Conservation (phyloP, 805 yeast genomes). For the Metschnikowia lochheadii region DNA sequence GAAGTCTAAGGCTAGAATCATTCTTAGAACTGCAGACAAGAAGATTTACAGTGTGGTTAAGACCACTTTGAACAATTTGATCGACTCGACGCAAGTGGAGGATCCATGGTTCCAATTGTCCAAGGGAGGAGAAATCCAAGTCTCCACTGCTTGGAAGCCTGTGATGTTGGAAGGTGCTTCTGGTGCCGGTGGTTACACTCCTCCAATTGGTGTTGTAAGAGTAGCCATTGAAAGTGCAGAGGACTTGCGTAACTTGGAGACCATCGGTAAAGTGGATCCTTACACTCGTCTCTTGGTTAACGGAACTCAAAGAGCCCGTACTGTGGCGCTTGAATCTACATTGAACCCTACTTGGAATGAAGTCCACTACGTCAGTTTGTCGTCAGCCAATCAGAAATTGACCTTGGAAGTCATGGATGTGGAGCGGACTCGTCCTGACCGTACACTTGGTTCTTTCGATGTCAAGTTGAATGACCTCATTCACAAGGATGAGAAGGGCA, state of each 20-base stretch:
- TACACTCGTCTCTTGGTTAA: conserved; percentile 77
- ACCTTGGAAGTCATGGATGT: conserved; percentile 92
- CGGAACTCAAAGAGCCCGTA: conserved; percentile 73
- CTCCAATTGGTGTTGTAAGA: conserved; percentile 90
- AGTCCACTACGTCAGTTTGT: conserved; percentile 72
- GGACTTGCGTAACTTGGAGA: conserved; percentile 78
- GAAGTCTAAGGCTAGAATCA: conserved; percentile 61
- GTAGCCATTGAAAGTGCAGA: conserved; percentile 66
- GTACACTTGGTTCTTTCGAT: conserved; percentile 81
- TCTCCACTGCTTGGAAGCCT: conserved; percentile 81
- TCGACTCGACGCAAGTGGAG: conserved; percentile 75
- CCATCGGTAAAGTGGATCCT: conserved; percentile 89
- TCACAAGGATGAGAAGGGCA: conserved; percentile 60
- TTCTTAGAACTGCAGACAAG: conserved; percentile 57
- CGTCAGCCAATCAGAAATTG: conserved; percentile 77
- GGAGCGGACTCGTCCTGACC: conserved; percentile 71
- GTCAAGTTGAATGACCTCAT: conserved; percentile 65
- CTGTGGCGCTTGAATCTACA: conserved; percentile 61
- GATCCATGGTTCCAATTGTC: conserved; percentile 72
- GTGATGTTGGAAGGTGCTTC: conserved; percentile 64
- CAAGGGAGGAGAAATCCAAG: conserved; percentile 69
- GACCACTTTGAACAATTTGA: conserved; percentile 56
- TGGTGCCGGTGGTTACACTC: conserved; percentile 79
- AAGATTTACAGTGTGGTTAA: conserved; percentile 57
- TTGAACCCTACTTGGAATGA: conserved; percentile 84